Evolutionary conservation across 768 basidiomycete species (phyloP).

Genomic region (Candolleomyces efflorescens): DNA sequence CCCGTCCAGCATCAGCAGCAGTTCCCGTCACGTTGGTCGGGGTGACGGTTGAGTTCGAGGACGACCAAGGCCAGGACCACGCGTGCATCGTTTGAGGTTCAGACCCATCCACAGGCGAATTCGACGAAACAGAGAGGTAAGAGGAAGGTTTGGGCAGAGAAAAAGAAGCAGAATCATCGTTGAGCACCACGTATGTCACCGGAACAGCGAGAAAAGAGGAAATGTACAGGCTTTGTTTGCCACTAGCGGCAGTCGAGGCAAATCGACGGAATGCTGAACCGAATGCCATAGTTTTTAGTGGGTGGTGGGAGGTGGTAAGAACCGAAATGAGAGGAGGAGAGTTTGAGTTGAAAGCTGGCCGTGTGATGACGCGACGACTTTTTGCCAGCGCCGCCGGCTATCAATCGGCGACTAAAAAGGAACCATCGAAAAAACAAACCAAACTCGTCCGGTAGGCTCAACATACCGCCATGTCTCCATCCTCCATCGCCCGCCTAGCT

Average conservation of each 20-base stretch:
- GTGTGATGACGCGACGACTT: neutral
- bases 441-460: too few species aligned
- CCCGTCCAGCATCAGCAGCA: neutral
- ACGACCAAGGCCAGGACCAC: neutral
- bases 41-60: conserved; percentile 1
- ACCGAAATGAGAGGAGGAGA: neutral
- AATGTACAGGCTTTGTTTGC: conserved; percentile 24
- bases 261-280: conserved; percentile 37
- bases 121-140: conserved; percentile 6
- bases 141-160: conserved; percentile 10
- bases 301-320: neutral
- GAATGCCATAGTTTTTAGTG: neutral
- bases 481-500: conserved; percentile 45
- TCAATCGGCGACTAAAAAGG: too few species aligned
- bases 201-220: conserved; percentile 29
- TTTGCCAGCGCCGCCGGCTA: too few species aligned
- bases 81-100: neutral
- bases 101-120: conserved; percentile 2
- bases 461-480: too few species aligned
- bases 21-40: neutral
- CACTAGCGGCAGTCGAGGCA: conserved; percentile 41
- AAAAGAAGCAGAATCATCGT: conserved; percentile 6
- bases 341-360: neutral
- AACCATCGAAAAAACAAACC: too few species aligned
- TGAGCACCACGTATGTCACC: conserved; percentile 27